Evolutionary conservation across 192 early-diverging fungal species (phyloP), one percentile per base, ranked within the genome.

Genomic region (Umbelopsis sp.): DNA sequence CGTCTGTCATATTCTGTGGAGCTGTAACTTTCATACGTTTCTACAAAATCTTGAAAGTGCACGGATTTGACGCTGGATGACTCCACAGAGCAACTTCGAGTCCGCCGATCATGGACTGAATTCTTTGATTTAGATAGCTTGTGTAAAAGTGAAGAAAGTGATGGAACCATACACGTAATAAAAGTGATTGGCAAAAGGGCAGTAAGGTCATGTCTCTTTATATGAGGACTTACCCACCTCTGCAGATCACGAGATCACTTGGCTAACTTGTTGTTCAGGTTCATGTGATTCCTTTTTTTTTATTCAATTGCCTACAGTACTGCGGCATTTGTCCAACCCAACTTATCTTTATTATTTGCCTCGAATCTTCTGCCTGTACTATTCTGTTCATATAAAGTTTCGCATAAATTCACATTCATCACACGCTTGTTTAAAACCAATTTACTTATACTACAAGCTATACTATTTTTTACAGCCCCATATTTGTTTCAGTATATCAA

Each of bases 41-140:
- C 55, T 25, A 61, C 55, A 61, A 35, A 61, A 25, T 61, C 55
- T 61, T 61, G 21, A 61, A 61, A 61, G 13, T 61, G 55, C 7
- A 61, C 55, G 13, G 55, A 61, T 7, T 61, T 61, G 27, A 11
- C 18, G 30, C 55, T 61, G 0, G 8, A 16, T 10, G 55, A 35
- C 18, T 61, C 55, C 2, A 61, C 55, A 13, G 55, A 61, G 7
- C 16, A 35, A 15, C 27, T 61, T 61, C 30, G 25, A n/a, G 55
- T 18, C n/a, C 55, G 25, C 15, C 16, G 55, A 30, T 30, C 27
- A 33, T n/a, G 27, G 27, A 61, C 12, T 37, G 55, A 61, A n/a
- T 61, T 61, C 27, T n/a, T 22, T 15, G 52, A 35, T 5, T 18
- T 25, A 0, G 55, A 61, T 37, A 61, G 12, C 15, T 61, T 61